Percentiles rank a stretch among this genome's conserved stretches.
phyloP scores from a whole-genome alignment of 1,284 basidiomycete genomes.

The Heterobasidion irregulare region DNA sequence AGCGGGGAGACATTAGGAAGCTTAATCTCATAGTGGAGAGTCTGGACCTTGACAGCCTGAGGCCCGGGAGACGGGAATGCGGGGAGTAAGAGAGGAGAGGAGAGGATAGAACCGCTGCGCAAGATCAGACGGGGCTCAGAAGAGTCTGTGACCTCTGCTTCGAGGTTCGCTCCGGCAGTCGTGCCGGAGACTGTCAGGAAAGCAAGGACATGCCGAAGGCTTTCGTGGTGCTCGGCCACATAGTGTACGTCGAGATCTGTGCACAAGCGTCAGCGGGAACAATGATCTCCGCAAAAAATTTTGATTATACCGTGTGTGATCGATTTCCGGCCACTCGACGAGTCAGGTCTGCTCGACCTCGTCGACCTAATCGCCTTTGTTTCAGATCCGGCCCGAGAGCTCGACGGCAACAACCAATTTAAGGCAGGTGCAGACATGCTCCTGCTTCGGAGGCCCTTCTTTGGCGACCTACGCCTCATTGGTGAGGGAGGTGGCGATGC shows the following conservation, averaged over 20 bases:
- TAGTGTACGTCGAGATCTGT: constrained; percentile 48
- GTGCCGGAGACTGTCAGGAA: constrained; percentile 48
- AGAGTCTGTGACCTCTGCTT: constrained; percentile 52
- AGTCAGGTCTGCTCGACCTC: constrained; percentile 18
- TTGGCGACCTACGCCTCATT: constrained; percentile 16
- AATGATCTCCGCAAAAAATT: neutral
- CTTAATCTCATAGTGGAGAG: constrained; percentile 16
- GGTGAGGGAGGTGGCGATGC: constrained; percentile 21
- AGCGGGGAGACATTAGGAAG: constrained; percentile 9
- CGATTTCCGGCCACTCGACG: constrained; percentile 16
- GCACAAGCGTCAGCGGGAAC: neutral
- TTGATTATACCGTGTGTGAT: neutral
- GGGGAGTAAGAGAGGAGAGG: constrained; percentile 59
- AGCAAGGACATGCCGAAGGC: constrained; percentile 65
- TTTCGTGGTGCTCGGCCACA: constrained; percentile 81
- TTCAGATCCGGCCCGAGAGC: constrained; percentile 16
- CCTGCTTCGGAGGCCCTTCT: constrained; percentile 35
- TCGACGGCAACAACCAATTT: constrained; percentile 46
- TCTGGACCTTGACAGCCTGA: constrained; percentile 39
- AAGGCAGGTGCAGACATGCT: constrained; percentile 69
- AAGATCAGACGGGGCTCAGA: constrained; percentile 45
- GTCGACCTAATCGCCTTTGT: constrained; percentile 9
- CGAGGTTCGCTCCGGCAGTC: constrained; percentile 38
- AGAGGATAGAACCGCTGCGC: constrained; percentile 46
- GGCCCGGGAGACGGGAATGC: constrained; percentile 51